Conservation (phyloP, 257 asterid species). For the Solanum bukasovii region DNA sequence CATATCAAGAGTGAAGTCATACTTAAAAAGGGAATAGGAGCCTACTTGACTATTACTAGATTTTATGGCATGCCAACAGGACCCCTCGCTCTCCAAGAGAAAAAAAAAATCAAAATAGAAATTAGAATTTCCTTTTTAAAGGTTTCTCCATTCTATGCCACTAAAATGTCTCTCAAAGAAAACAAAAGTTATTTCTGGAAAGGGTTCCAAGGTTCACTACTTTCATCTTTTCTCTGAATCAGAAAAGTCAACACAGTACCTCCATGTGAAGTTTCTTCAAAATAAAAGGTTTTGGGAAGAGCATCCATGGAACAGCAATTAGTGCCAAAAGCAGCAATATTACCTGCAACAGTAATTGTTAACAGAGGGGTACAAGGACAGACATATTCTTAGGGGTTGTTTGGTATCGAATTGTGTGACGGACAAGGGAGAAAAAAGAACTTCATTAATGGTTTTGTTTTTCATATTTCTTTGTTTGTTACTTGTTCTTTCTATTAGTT, state of each 20-base stretch:
- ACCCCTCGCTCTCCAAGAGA: not conserved
- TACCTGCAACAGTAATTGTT: slow-evolving; percentile 36
- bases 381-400: not conserved
- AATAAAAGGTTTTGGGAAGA: slow-evolving; percentile 90
- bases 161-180: not conserved
- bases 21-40: not conserved
- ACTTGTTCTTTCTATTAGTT: not conserved
- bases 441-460: not conserved
- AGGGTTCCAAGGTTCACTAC: not conserved
- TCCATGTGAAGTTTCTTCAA: slow-evolving; percentile 63
- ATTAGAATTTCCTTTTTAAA: not conserved
- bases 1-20: not conserved
- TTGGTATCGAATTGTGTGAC: not conserved
- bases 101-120: not conserved
- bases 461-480: not conserved
- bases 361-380: slow-evolving; percentile 1
- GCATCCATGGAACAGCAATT: slow-evolving; percentile 98
- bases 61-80: not conserved
- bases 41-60: not conserved
- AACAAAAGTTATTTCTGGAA: not conserved
- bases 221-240: not conserved
- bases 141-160: not conserved
- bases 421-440: not conserved
- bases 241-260: slow-evolving; percentile 27
- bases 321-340: slow-evolving; percentile 61